Conservation (phyloP, 352 stramenopile species). For the Pythium oligandrum region DNA sequence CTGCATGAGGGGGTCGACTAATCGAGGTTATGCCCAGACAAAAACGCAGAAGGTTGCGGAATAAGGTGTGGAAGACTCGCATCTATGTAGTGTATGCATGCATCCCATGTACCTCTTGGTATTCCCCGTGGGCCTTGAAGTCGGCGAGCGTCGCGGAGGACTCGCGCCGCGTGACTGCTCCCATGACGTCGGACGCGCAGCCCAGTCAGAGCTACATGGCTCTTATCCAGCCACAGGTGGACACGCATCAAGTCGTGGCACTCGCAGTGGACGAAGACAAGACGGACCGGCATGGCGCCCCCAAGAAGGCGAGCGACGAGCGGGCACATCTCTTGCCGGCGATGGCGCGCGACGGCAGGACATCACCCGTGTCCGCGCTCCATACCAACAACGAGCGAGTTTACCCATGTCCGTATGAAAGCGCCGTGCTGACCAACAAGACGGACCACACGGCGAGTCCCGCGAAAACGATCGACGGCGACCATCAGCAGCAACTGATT, state of each 20-base stretch:
- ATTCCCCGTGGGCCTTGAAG: too few species aligned
- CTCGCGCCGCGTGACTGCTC: too few species aligned
- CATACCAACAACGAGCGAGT: slow-evolving; percentile 12
- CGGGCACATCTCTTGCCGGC: slow-evolving; percentile 6
- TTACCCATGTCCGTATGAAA: slow-evolving; percentile 6
- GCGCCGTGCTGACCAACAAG: background rate
- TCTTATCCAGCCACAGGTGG: slow-evolving; percentile 4
- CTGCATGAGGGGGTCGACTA: background rate
- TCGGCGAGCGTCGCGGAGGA: too few species aligned
- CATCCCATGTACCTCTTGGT: too few species aligned
- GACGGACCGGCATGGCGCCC: too few species aligned
- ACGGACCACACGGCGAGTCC: too few species aligned
- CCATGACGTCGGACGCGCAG: slow-evolving; percentile 18
- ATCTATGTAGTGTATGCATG: too few species aligned
- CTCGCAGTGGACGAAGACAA: background rate
- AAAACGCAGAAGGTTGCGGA: too few species aligned
- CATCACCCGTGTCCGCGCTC: background rate
- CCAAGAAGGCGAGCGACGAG: slow-evolving; percentile 7
- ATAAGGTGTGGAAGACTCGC: too few species aligned
- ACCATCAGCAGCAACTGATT: too few species aligned
- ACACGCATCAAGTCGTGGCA: background rate
- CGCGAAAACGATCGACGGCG: too few species aligned
- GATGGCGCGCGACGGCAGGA: too few species aligned
- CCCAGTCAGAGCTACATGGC: slow-evolving; percentile 6
- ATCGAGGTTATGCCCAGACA: background rate